These are phyloP conservation scores for Metschnikowia koreensis DNA, from an alignment of 805 yeast genomes.

Conservation along the genomic window DNA sequence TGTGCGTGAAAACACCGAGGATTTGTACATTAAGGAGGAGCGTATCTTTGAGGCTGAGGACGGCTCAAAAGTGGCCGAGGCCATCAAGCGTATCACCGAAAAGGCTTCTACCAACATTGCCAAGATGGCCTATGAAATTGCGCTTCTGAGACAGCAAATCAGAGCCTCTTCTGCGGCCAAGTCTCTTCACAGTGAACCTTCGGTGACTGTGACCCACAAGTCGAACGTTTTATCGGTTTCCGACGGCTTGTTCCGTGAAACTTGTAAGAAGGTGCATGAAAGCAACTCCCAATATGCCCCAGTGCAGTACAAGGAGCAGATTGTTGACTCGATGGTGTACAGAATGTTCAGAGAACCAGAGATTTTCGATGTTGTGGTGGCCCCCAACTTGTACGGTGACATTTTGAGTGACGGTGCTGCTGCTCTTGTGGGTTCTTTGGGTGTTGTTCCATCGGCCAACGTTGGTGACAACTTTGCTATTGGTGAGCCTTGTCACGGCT, in stretches of 20 bases:
- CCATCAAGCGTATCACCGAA: constrained; percentile 94
- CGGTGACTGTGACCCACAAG: constrained; percentile 92
- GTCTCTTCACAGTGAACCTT: constrained; percentile 47
- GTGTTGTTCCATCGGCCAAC: constrained; percentile 97
- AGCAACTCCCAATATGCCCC: constrained; percentile 57
- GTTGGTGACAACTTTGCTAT: constrained; percentile 95
- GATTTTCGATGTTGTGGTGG: constrained; percentile 95
- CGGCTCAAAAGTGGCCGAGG: constrained; percentile 92
- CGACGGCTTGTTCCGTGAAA: constrained; percentile 95
- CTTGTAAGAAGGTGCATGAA: constrained; percentile 60
- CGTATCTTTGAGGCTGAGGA: constrained; percentile 67
- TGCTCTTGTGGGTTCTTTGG: constrained; percentile 94
- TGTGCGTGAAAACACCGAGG: constrained; percentile 98
- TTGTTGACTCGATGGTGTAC: constrained; percentile 99
- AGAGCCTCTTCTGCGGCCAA: constrained; percentile 54
- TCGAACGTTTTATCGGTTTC: constrained; percentile 89
- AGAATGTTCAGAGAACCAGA: constrained; percentile 98
- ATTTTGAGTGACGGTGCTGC: constrained; percentile 97
- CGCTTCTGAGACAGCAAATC: constrained; percentile 81
- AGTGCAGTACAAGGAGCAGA: constrained; percentile 84
- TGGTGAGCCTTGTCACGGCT: constrained; percentile 99
- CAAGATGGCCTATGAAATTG: constrained; percentile 87
- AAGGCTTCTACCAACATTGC: constrained; percentile 84
- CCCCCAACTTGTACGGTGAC: constrained; percentile 98
- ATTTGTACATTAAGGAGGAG: constrained; percentile 93